phyloP scores from a whole-genome alignment of 148 eudicot species.

The Rhododendron vialii region DNA sequence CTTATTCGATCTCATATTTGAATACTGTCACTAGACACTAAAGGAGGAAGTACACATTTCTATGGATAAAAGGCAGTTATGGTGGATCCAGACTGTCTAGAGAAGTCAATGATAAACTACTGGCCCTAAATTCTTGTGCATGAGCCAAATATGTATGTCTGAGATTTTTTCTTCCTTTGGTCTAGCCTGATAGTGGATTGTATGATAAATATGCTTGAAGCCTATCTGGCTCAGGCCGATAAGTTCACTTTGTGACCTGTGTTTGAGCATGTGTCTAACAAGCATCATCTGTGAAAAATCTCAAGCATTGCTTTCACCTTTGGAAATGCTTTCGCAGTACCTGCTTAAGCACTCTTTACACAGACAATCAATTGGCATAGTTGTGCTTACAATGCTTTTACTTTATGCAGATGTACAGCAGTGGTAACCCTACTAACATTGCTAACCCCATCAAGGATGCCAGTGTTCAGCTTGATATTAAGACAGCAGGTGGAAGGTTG shows the following conservation, averaged over 20 bases:
- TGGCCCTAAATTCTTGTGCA: not conserved
- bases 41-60: not conserved
- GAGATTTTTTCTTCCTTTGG: not conserved
- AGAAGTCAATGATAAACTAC: not conserved
- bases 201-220: not conserved
- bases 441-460: constrained; percentile 94
- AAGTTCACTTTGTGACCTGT: not conserved
- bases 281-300: not conserved
- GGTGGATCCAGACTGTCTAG: not conserved
- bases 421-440: constrained; percentile 96
- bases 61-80: not conserved
- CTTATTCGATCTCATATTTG: not conserved
- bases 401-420: constrained; percentile 89
- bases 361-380: not conserved
- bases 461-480: constrained; percentile 83
- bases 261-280: not conserved
- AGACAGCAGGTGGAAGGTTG: constrained; percentile 73
- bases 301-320: not conserved
- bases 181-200: not conserved
- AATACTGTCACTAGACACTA: not conserved
- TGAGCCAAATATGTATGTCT: not conserved
- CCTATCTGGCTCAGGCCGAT: constrained; percentile 1
- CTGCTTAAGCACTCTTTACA: not conserved
- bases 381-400: constrained; percentile 4
- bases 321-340: not conserved